Evolutionary conservation across 345 rosid species (phyloP).

Genomic region (Aquilaria sinensis): DNA sequence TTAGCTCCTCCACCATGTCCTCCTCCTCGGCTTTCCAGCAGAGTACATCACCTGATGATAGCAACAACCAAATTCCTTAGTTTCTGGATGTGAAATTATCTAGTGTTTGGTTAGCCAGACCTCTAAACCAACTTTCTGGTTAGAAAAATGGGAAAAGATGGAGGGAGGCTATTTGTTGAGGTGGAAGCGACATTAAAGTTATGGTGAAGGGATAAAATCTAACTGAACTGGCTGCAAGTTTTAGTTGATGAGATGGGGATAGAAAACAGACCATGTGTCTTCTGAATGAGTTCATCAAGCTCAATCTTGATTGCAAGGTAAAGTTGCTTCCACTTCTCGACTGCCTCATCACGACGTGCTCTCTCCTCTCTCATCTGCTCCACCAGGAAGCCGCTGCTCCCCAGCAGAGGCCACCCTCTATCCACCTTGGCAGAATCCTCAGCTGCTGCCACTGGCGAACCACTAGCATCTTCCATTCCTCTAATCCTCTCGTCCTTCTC

Average conservation of each 20-base stretch:
- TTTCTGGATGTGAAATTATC: neutral
- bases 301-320: constrained; percentile 76
- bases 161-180: neutral
- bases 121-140: no score
- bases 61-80: neutral
- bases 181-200: neutral
- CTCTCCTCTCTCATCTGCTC: constrained; percentile 70
- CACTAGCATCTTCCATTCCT: constrained; percentile 7
- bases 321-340: constrained; percentile 77
- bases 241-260: constrained; percentile 9
- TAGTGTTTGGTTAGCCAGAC: neutral
- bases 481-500: constrained; percentile 39
- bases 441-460: neutral
- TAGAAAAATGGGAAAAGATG: neutral
- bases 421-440: constrained; percentile 11
- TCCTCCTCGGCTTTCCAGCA: constrained; percentile 41
- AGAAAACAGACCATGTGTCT: constrained; percentile 27
- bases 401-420: constrained; percentile 29
- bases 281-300: constrained; percentile 78
- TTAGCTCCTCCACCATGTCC: constrained; percentile 45
- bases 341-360: constrained; percentile 60
- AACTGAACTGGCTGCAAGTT: neutral
- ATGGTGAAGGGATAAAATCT: no score
- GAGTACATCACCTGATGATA: constrained; percentile 33
- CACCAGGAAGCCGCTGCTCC: constrained; percentile 21